phyloP scores from a whole-genome alignment of 441 rosid genomes.

The Capsella rubella region DNA sequence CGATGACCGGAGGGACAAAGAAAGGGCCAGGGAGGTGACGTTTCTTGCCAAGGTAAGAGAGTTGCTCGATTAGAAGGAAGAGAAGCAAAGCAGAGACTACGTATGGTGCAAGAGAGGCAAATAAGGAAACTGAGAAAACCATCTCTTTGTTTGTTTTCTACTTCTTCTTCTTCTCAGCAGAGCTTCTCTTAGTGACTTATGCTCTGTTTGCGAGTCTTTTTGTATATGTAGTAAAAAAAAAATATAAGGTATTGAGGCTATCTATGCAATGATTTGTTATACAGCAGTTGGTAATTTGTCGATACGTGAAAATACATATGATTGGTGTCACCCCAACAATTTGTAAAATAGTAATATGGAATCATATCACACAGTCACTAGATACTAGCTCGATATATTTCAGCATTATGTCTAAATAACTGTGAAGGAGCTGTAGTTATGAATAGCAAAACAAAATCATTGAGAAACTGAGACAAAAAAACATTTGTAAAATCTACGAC shows the following conservation, averaged over 20 bases:
- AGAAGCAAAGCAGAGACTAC: constrained; percentile 49
- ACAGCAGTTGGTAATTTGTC: not conserved
- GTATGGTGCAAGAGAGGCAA: constrained; percentile 43
- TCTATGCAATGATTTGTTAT: not conserved
- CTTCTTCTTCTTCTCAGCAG: not conserved
- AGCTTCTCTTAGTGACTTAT: not conserved
- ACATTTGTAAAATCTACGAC: not conserved
- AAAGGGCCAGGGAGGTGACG: constrained; percentile 67
- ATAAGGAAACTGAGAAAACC: constrained; percentile 10
- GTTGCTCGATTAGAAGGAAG: constrained; percentile 59
- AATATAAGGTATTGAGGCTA: not conserved
- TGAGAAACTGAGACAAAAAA: not conserved
- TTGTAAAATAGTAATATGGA: not conserved
- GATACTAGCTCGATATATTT: not conserved
- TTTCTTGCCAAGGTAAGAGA: constrained; percentile 66
- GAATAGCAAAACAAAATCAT: not conserved
- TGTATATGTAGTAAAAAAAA: not conserved
- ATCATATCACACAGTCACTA: not conserved
- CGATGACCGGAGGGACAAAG: constrained; percentile 68
- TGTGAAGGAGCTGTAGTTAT: not conserved
- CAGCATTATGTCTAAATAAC: not conserved
- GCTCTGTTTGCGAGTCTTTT: not conserved
- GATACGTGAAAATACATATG: not conserved
- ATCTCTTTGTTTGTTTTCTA: not conserved
- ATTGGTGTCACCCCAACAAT: not conserved